These are phyloP conservation scores for Lodderomyces oxycetoniae DNA, from an alignment of 1,139 yeast species.

Conservation along the genomic window DNA sequence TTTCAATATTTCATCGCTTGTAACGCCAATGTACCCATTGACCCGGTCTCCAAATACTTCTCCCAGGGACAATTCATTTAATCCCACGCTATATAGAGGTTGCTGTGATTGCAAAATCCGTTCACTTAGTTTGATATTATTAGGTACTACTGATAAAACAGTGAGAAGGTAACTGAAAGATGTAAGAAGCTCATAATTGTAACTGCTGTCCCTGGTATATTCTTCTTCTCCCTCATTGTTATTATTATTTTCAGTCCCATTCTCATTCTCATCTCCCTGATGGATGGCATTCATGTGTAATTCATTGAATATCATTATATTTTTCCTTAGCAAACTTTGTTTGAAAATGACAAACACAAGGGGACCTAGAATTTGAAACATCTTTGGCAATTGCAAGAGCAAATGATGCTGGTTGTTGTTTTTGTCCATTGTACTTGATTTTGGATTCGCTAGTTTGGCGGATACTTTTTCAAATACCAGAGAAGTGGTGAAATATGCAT, in stretches of 20 bases:
- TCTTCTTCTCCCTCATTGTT: background rate
- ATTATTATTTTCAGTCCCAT: background rate
- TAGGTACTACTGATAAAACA: conserved; percentile 36
- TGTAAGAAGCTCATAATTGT: conserved; percentile 9
- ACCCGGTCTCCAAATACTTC: conserved; percentile 13
- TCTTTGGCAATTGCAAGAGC: conserved; percentile 41
- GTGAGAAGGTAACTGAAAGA: conserved; percentile 36
- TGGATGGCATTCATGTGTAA: conserved; percentile 17
- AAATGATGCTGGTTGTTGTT: conserved; percentile 40
- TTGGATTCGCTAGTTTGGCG: conserved; percentile 9
- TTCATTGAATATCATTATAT: conserved; percentile 55
- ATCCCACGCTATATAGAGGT: conserved; percentile 63
- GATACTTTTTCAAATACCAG: conserved; percentile 20
- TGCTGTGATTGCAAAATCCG: conserved; percentile 24
- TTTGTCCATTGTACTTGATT: background rate
- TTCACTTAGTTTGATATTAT: conserved; percentile 15
- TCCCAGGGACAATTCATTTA: conserved; percentile 44
- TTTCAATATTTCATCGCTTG: conserved; percentile 67
- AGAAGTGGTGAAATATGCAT: conserved; percentile 16
- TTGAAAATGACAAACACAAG: conserved; percentile 68
- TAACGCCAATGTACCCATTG: conserved; percentile 54
- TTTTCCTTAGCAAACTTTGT: conserved; percentile 56
- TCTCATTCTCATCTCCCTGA: background rate
- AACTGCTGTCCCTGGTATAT: too few relatives aligned
- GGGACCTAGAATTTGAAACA: conserved; percentile 63